Evolutionary conservation across 106 monocot species (phyloP).

Genomic region (Triglochin maritima): DNA sequence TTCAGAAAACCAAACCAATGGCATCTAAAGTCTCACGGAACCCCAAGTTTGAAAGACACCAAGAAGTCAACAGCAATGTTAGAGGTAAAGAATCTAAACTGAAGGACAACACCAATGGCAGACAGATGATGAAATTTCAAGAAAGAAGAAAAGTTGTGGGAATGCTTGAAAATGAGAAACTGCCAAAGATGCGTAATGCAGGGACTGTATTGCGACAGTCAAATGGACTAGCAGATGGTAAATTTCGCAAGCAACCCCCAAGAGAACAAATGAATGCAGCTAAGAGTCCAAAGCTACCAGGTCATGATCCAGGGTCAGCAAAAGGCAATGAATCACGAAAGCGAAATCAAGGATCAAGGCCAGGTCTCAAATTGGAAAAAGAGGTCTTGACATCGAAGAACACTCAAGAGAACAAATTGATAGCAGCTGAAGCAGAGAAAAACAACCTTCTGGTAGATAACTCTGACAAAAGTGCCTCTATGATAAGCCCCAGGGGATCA

Average conservation of each 20-base stretch:
- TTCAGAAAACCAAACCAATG: not conserved
- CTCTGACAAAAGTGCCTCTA: constrained; percentile 2
- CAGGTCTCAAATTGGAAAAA: constrained; percentile 6
- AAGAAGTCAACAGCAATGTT: constrained; percentile 2
- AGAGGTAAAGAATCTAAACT: constrained; percentile 5
- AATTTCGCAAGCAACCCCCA: constrained; percentile 7
- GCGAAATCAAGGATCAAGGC: constrained; percentile 1
- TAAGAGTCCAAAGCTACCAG: not conserved
- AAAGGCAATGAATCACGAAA: not conserved
- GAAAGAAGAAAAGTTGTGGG: not conserved
- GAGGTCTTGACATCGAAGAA: not conserved
- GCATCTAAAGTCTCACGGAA: constrained; percentile 3
- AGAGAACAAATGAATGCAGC: not conserved
- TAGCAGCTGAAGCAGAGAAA: not conserved
- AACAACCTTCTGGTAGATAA: constrained; percentile 6
- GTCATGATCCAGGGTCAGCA: not conserved
- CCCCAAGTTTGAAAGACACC: not conserved
- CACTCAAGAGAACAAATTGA: constrained; percentile 7
- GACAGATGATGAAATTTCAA: not conserved
- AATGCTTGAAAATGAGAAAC: not conserved
- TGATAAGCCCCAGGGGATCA: constrained; percentile 2
- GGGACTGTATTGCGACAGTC: not conserved
- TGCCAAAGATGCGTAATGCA: not conserved
- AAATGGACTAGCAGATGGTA: not conserved
- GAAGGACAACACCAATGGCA: constrained; percentile 11